Percentiles rank a stretch among this genome's conserved stretches.
phyloP scores from a whole-genome alignment of 139 green algal species.

The Asterochloris erici region DNA sequence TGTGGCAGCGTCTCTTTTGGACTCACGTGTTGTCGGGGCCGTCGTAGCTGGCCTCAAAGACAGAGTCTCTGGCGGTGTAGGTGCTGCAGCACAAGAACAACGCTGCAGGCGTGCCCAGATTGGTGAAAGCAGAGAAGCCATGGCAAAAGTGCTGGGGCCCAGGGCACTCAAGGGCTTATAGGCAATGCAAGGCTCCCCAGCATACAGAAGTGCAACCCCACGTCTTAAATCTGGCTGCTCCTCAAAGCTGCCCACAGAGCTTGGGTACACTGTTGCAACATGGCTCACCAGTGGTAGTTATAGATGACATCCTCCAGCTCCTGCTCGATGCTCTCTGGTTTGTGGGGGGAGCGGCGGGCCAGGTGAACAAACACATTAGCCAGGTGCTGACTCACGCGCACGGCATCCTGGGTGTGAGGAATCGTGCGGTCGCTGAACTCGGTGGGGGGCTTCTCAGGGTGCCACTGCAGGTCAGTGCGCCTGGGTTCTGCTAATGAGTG shows the following conservation, averaged over 20 bases:
- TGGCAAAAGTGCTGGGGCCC: too few relatives aligned
- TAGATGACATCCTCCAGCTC: constrained; percentile 77
- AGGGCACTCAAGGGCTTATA: too few relatives aligned
- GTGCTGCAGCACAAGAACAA: constrained; percentile 7
- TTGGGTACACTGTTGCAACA: too few relatives aligned
- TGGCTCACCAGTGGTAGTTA: constrained; percentile 43
- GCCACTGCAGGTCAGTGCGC: constrained; percentile 61
- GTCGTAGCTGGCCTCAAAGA: constrained; percentile 75
- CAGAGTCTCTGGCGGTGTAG: constrained; percentile 56
- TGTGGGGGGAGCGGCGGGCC: constrained; percentile 51
- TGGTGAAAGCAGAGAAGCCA: too few relatives aligned
- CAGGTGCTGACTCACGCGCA: constrained; percentile 62
- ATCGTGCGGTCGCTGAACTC: constrained; percentile 77
- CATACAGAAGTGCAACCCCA: too few relatives aligned
- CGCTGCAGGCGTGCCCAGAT: too few relatives aligned
- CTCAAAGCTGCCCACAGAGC: too few relatives aligned
- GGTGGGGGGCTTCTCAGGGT: constrained; percentile 83
- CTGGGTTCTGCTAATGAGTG: background rate
- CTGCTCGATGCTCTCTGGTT: constrained; percentile 66
- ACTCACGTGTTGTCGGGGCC: constrained; percentile 64
- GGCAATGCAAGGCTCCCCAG: too few relatives aligned
- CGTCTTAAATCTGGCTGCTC: too few relatives aligned
- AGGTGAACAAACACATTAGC: constrained; percentile 71
- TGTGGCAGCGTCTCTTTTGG: background rate
- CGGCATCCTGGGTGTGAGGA: constrained; percentile 69